Evolutionary conservation across 2,329 filamentous ascomycete genomes (phyloP).

Genomic region (Microcyclosporella mali): DNA sequence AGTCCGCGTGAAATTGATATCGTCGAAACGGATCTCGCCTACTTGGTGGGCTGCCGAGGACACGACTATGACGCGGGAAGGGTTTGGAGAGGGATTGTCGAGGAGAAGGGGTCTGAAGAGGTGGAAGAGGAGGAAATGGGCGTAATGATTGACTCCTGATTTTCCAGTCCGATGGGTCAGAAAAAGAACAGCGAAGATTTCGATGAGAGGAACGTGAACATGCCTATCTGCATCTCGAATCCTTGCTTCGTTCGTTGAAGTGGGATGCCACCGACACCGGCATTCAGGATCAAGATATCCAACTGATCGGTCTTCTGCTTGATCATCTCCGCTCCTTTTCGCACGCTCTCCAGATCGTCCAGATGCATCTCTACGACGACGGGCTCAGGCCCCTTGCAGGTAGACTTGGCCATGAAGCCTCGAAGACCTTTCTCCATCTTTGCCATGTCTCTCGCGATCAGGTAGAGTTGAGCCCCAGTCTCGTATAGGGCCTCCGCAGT

Average conservation of each 20-base stretch:
- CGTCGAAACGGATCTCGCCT: neutral
- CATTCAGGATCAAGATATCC: conserved; percentile 40
- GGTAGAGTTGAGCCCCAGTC: conserved; percentile 18
- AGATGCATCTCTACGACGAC: conserved; percentile 39
- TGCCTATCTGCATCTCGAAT: conserved; percentile 48
- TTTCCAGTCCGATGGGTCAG: too few species aligned
- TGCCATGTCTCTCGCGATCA: conserved; percentile 10
- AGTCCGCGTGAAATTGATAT: neutral
- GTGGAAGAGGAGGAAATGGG: conserved; percentile 50
- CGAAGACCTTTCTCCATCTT: conserved; percentile 16
- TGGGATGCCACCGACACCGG: conserved; percentile 31
- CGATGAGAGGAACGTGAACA: conserved; percentile 6
- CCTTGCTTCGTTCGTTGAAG: conserved; percentile 31
- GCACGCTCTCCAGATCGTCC: conserved; percentile 48
- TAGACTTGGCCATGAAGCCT: conserved; percentile 11
- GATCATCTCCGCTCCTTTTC: conserved; percentile 33
- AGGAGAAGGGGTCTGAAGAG: conserved; percentile 43
- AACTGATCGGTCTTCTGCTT: conserved; percentile 29
- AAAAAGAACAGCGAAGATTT: too few species aligned
- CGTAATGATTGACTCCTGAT: conserved; percentile 42
- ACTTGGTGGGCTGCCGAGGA: neutral
- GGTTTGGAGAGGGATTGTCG: neutral
- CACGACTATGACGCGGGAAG: conserved; percentile 1
- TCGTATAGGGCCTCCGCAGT: conserved; percentile 36
- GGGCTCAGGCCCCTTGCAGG: conserved; percentile 4